These are phyloP conservation scores for Microdochium trichocladiopsis DNA, from an alignment of 2,329 filamentous ascomycete genomes.

Conservation along the genomic window DNA sequence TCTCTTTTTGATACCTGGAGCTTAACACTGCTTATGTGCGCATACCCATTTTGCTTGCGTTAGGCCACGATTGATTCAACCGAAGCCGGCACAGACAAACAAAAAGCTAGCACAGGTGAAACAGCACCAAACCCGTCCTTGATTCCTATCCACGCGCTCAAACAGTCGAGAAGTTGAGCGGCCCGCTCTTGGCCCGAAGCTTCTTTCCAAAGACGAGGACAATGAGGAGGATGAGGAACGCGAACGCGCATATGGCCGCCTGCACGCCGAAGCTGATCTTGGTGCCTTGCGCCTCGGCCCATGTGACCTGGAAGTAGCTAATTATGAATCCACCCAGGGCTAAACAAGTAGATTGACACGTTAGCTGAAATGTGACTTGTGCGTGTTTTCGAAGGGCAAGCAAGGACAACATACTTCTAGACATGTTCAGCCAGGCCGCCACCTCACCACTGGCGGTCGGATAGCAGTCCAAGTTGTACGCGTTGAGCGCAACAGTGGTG, in stretches of 20 bases:
- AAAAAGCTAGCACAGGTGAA: too few species aligned
- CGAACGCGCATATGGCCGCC: constrained; percentile 28
- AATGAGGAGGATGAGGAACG: constrained; percentile 25
- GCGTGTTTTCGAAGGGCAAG: background rate
- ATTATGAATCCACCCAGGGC: constrained; percentile 41
- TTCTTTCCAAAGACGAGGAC: constrained; percentile 28
- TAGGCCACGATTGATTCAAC: too few species aligned
- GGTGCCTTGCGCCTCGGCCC: constrained; percentile 35
- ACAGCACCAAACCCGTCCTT: background rate
- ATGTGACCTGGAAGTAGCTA: constrained; percentile 44
- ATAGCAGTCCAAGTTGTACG: constrained; percentile 47
- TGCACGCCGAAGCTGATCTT: constrained; percentile 38
- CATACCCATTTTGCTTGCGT: too few species aligned
- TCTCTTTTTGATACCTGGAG: too few species aligned
- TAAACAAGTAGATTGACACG: background rate
- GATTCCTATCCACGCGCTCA: constrained; percentile 1
- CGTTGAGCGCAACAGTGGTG: constrained; percentile 41
- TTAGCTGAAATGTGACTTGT: too few species aligned
- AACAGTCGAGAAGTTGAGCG: constrained; percentile 22
- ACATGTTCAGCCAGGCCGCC: constrained; percentile 42
- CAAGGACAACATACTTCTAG: constrained; percentile 19
- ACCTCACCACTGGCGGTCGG: constrained; percentile 48
- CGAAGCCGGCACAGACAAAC: too few species aligned
- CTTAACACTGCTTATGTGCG: too few species aligned
- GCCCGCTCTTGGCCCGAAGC: constrained; percentile 25